Evolutionary conservation across 2,329 filamentous ascomycete species (phyloP).

Genomic region (Ceratocystis ficicola): DNA sequence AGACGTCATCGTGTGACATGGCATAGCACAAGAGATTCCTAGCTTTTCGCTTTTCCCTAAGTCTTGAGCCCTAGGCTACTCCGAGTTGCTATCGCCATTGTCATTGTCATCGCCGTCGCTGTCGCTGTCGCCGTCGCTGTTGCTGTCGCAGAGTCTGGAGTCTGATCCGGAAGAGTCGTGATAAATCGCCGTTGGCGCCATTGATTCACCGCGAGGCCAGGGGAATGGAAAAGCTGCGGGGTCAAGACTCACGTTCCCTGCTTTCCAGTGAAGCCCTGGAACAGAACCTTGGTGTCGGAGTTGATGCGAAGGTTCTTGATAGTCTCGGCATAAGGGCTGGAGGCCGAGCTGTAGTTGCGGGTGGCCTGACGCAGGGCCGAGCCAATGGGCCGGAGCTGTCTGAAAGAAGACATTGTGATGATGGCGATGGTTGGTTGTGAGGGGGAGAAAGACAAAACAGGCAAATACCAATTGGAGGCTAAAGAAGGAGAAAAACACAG

Average conservation of each 20-base stretch:
- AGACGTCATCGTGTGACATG: not conserved
- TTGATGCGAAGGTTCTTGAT: slow-evolving; percentile 86
- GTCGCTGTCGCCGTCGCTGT: no score
- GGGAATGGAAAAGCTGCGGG: not conserved
- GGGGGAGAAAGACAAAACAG: slow-evolving; percentile 15
- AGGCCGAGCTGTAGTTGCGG: slow-evolving; percentile 62
- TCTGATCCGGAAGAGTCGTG: no score
- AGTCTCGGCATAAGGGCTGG: slow-evolving; percentile 58
- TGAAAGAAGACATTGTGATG: slow-evolving; percentile 70
- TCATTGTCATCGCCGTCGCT: no score
- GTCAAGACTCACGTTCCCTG: slow-evolving; percentile 67
- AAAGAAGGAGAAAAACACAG: slow-evolving; percentile 17
- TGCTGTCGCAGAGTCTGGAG: no score
- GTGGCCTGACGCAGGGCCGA: slow-evolving; percentile 53
- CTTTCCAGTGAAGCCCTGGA: slow-evolving; percentile 94
- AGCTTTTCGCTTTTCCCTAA: not conserved
- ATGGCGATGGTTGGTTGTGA: slow-evolving; percentile 9
- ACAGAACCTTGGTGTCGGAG: slow-evolving; percentile 83
- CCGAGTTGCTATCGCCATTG: not conserved
- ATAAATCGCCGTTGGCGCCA: no score
- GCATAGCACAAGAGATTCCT: no score
- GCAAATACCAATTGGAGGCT: slow-evolving; percentile 20
- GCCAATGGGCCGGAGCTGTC: slow-evolving; percentile 56
- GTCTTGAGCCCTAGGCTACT: not conserved
- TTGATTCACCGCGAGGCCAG: no score